These are phyloP conservation scores for Phytophthora cryptogea DNA, from an alignment of 352 stramenopile genomes.

Conservation along the genomic window DNA sequence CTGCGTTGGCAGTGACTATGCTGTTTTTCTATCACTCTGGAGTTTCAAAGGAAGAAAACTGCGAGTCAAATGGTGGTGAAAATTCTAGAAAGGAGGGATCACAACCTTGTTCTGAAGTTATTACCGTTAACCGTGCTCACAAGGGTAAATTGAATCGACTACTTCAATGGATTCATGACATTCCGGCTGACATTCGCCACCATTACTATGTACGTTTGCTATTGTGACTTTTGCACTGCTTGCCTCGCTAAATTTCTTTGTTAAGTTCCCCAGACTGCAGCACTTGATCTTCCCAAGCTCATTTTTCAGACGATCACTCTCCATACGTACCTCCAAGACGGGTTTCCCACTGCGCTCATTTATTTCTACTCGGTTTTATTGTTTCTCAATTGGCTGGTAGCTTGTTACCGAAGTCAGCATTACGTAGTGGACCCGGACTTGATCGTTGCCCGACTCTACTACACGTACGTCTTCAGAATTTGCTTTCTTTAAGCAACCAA, in stretches of 20 bases:
- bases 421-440: slow-evolving; percentile 5
- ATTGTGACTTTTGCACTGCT: background rate
- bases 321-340: slow-evolving; percentile 36
- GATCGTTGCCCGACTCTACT: slow-evolving; percentile 45
- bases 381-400: slow-evolving; percentile 47
- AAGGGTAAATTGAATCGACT: slow-evolving; percentile 3
- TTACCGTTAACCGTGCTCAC: background rate
- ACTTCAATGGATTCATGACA: background rate
- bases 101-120: background rate
- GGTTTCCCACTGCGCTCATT: slow-evolving; percentile 47
- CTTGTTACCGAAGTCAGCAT: slow-evolving; percentile 50
- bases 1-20: slow-evolving; percentile 37
- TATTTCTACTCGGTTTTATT: slow-evolving; percentile 44
- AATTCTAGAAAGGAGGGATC: background rate
- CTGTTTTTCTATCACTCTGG: slow-evolving; percentile 31
- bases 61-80: background rate
- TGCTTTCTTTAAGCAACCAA: no score
- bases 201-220: slow-evolving; percentile 10
- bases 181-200: slow-evolving; percentile 17
- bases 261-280: slow-evolving; percentile 31
- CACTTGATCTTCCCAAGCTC: slow-evolving; percentile 50
- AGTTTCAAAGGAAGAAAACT: background rate
- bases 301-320: slow-evolving; percentile 51
- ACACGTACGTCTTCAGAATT: slow-evolving; percentile 32
- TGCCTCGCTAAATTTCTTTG: background rate